Percentiles rank a stretch among this genome's conserved stretches.
phyloP scores from a whole-genome alignment of 2,329 filamentous ascomycete species.

The Periconia sp. region DNA sequence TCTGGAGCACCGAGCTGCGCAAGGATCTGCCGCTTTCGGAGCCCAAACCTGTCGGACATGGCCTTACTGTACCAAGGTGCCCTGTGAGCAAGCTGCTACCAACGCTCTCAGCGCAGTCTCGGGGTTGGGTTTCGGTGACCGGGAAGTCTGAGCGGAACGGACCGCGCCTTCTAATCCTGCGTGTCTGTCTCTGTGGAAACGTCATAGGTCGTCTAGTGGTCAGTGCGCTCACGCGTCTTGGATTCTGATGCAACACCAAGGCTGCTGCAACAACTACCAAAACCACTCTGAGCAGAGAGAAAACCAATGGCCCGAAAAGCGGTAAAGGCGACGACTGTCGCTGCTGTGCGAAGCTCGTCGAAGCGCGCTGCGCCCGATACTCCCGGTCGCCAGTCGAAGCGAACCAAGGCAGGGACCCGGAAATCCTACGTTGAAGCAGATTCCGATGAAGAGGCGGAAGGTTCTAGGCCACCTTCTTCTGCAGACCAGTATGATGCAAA shows the following conservation, averaged over 20 bases:
- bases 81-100: no score
- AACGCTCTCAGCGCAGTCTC: background rate
- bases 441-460: constrained; percentile 28
- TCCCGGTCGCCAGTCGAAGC: constrained; percentile 41
- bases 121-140: constrained; percentile 3
- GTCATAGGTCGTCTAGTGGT: constrained; percentile 5
- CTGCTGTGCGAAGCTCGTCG: constrained; percentile 35
- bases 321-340: constrained; percentile 18
- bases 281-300: constrained; percentile 1
- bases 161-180: constrained; percentile 7
- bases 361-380: constrained; percentile 43
- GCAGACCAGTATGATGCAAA: constrained; percentile 41
- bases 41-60: constrained; percentile 44
- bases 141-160: constrained; percentile 6
- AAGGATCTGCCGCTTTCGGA: constrained; percentile 76
- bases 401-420: constrained; percentile 39
- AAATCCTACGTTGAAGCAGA: constrained; percentile 43
- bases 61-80: background rate
- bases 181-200: constrained; percentile 7
- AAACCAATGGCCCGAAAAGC: constrained; percentile 38
- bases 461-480: constrained; percentile 26
- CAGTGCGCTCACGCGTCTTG: constrained; percentile 5
- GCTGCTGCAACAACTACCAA: constrained; percentile 1
- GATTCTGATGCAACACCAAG: background rate
- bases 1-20: constrained; percentile 71